Percentiles rank a stretch among this genome's conserved stretches.
Conservation (phyloP, 2,329 filamentous ascomycete species). For the Sphaerulina musiva region DNA sequence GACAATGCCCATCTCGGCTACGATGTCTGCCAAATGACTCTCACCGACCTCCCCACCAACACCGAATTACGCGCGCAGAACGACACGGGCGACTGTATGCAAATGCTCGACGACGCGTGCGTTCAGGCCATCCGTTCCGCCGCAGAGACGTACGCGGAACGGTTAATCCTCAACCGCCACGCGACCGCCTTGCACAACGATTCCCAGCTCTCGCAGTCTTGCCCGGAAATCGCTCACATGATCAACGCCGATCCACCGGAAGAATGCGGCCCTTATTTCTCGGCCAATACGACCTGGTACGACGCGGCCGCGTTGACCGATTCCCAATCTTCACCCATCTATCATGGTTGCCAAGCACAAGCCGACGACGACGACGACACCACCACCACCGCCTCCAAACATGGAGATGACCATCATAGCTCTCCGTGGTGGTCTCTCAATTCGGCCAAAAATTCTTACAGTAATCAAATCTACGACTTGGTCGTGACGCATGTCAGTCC, state of each 20-base stretch:
- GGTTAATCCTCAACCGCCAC: not conserved
- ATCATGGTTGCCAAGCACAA: constrained; percentile 1
- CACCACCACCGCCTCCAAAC: not conserved
- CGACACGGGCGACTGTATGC: constrained; percentile 12
- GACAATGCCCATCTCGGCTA: constrained; percentile 12
- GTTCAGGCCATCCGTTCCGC: constrained; percentile 4
- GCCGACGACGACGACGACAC: too few relatives aligned
- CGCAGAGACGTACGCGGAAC: not conserved
- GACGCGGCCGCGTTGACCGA: constrained; percentile 7
- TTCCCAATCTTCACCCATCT: constrained; percentile 9
- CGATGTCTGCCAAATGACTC: constrained; percentile 10
- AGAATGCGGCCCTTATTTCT: constrained; percentile 1
- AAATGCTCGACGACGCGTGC: constrained; percentile 9
- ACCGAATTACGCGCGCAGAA: constrained; percentile 6
- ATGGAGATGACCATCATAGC: not conserved
- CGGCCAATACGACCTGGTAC: not conserved
- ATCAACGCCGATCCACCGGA: constrained; percentile 4
- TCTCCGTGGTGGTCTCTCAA: not conserved
- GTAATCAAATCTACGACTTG: not conserved
- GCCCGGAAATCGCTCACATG: constrained; percentile 1
- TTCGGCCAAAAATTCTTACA: not conserved
- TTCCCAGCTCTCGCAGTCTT: not conserved
- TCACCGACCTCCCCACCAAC: constrained; percentile 2
- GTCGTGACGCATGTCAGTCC: not conserved
- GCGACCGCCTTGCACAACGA: constrained; percentile 4